Conservation (phyloP, 257 asterid genomes). For the Plantago elongata region DNA sequence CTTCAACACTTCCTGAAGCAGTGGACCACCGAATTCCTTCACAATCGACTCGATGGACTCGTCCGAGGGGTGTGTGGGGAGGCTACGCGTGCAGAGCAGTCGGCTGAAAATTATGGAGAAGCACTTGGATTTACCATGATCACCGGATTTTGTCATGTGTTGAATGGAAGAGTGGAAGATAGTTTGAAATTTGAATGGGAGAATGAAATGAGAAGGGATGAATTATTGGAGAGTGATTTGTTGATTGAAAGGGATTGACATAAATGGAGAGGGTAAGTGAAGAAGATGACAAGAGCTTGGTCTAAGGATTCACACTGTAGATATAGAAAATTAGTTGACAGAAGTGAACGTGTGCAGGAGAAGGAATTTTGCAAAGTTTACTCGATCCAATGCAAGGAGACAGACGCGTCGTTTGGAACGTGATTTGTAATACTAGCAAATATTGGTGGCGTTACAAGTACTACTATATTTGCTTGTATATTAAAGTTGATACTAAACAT, state of each 20-base stretch:
- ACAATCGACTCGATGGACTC: not conserved
- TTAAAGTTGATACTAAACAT: not conserved
- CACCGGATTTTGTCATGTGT: not conserved
- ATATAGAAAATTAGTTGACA: not conserved
- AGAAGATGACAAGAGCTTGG: conserved; percentile 1
- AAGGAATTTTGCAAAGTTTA: not conserved
- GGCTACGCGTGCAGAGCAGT: not conserved
- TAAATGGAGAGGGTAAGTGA: not conserved
- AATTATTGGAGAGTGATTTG: not conserved
- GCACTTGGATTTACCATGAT: not conserved
- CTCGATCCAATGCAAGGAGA: conserved; percentile 7
- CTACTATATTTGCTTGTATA: too few relatives aligned
- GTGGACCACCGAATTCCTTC: too few relatives aligned
- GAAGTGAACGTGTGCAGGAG: not conserved
- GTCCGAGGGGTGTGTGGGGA: conserved; percentile 6
- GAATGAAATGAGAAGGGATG: not conserved
- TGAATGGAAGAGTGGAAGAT: not conserved
- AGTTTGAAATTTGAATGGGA: not conserved
- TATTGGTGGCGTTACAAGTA: too few relatives aligned
- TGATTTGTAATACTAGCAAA: not conserved
- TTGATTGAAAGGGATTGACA: conserved; percentile 6
- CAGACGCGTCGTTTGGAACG: not conserved
- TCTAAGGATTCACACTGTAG: not conserved
- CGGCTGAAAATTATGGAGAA: not conserved
- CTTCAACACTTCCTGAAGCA: not conserved